phyloP scores from a whole-genome alignment of 441 rosid species.

The Euphorbia celastroides region DNA sequence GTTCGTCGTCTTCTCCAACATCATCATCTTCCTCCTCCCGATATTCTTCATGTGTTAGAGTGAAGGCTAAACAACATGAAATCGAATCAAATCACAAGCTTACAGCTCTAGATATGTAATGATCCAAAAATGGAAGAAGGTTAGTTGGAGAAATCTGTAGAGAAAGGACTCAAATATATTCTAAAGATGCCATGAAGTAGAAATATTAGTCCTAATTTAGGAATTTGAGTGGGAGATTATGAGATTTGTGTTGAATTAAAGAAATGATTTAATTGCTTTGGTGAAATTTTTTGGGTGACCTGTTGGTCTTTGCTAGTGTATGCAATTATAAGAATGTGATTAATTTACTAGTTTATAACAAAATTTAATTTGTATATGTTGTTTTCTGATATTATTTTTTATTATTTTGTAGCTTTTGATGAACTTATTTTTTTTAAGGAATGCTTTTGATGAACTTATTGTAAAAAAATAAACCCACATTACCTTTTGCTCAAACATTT shows the following conservation, averaged over 20 bases:
- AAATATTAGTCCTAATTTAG: not conserved
- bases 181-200: conserved; percentile 2
- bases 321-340: too few species aligned
- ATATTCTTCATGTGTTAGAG: conserved; percentile 27
- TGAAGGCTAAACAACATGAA: conserved; percentile 23
- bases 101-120: conserved; percentile 15
- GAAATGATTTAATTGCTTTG: not conserved
- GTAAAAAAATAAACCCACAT: too few species aligned
- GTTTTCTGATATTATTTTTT: too few species aligned
- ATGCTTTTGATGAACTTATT: too few species aligned
- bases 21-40: conserved; percentile 31
- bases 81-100: conserved; percentile 10
- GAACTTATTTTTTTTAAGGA: too few species aligned
- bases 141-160: not conserved
- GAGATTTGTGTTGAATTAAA: not conserved
- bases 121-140: not conserved
- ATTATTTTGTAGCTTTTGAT: too few species aligned
- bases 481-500: too few species aligned
- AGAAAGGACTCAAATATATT: not conserved
- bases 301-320: too few species aligned
- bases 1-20: conserved; percentile 25
- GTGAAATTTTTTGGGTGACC: too few species aligned
- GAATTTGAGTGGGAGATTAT: conserved; percentile 7
- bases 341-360: too few species aligned
- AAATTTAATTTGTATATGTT: too few species aligned